These are phyloP conservation scores for Echium plantagineum DNA, from an alignment of 257 asterid genomes.

Conservation along the genomic window DNA sequence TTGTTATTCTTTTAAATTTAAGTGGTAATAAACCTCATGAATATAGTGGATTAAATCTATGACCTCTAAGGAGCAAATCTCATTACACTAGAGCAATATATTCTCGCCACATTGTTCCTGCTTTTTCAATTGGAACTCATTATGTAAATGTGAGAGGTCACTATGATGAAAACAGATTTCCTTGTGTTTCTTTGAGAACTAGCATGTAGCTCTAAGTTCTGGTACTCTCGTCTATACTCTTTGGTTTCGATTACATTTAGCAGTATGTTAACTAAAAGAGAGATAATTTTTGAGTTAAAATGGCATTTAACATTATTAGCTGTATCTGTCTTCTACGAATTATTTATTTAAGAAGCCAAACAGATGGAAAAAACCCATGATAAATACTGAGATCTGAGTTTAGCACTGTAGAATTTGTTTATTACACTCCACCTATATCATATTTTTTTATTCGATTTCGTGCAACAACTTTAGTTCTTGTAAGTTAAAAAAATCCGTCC, in stretches of 20 bases:
- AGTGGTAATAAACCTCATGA: background rate
- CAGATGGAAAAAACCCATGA: background rate
- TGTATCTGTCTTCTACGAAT: background rate
- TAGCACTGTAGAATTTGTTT: background rate
- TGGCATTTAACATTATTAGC: background rate
- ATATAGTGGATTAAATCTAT: background rate
- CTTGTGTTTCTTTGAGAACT: no score
- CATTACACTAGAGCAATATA: no score
- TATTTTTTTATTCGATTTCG: conserved; percentile 18
- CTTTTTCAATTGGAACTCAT: no score
- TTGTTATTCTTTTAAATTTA: background rate
- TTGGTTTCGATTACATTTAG: no score
- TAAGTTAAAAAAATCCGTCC: background rate
- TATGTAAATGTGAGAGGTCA: no score
- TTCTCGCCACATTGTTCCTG: no score
- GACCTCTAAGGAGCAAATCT: no score
- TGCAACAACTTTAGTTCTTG: background rate
- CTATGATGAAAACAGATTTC: no score
- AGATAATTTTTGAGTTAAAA: no score
- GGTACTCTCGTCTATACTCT: no score
- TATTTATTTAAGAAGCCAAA: background rate
- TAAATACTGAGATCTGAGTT: background rate
- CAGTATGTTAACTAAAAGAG: no score
- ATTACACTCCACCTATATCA: conserved; percentile 7
- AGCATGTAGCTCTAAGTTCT: no score